Conservation (phyloP, 2,329 filamentous ascomycete genomes). For the Epichloe scottii region DNA sequence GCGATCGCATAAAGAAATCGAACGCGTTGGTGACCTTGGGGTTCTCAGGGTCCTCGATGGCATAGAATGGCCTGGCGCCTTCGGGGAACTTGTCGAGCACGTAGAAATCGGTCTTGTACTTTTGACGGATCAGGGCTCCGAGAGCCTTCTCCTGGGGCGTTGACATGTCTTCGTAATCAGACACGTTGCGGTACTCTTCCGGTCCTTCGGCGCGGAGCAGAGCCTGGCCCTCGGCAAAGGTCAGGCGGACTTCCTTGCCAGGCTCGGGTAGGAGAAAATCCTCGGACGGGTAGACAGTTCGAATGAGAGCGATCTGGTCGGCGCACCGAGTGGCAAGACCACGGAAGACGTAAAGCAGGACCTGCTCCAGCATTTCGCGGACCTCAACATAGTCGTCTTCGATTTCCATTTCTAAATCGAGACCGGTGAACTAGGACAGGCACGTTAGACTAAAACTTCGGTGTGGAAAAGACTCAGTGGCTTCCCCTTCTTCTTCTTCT, state of each 20-base stretch:
- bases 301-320: conserved; percentile 60
- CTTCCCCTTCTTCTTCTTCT: not conserved
- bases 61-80: conserved; percentile 46
- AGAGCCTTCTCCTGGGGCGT: conserved; percentile 83
- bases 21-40: conserved; percentile 45
- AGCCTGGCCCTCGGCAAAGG: conserved; percentile 65
- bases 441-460: not conserved
- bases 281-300: conserved; percentile 64
- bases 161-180: conserved; percentile 66
- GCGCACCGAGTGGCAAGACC: conserved; percentile 42
- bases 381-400: conserved; percentile 68
- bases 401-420: conserved; percentile 87
- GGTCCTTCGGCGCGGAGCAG: conserved; percentile 66
- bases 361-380: conserved; percentile 55
- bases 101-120: conserved; percentile 93
- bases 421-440: conserved; percentile 51
- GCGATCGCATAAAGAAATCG: conserved; percentile 84
- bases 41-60: conserved; percentile 34
- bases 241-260: conserved; percentile 64
- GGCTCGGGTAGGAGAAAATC: conserved; percentile 62
- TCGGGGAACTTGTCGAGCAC: conserved; percentile 94
- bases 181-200: conserved; percentile 52
- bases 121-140: conserved; percentile 71
- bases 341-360: conserved; percentile 69
- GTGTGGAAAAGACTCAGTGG: not conserved